Percentiles rank a stretch among this genome's conserved stretches.
phyloP scores from a whole-genome alignment of 2,329 filamentous ascomycete species.

The Gnomoniopsis smithogilvyi region DNA sequence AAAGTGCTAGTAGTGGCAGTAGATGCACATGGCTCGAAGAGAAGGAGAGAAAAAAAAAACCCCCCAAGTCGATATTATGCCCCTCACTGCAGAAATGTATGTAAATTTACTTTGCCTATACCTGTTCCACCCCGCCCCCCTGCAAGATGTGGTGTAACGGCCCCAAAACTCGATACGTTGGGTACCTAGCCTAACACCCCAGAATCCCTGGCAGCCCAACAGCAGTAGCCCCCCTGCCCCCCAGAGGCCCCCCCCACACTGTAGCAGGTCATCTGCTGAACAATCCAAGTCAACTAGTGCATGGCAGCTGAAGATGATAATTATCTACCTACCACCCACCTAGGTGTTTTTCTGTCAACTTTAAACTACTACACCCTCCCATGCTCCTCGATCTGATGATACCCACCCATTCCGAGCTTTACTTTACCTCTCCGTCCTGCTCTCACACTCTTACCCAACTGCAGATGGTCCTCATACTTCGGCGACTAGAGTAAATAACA shows the following conservation, averaged over 20 bases:
- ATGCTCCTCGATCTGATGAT: not conserved
- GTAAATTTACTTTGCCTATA: not conserved
- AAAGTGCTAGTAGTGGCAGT: not conserved
- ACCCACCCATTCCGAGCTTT: not conserved
- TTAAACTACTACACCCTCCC: not conserved
- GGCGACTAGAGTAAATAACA: not conserved
- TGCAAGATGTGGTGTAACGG: not conserved
- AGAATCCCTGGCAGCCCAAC: not conserved
- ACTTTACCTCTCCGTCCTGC: not conserved
- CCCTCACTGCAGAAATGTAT: not conserved
- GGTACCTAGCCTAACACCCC: not conserved
- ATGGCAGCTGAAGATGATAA: too few relatives aligned
- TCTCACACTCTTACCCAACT: not conserved
- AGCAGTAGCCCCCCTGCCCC: not conserved
- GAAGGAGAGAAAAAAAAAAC: not conserved
- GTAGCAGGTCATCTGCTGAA: too few relatives aligned
- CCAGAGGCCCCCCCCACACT: not conserved
- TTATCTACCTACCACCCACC: too few relatives aligned
- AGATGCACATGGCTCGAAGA: not conserved
- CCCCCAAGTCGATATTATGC: not conserved
- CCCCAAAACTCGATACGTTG: not conserved
- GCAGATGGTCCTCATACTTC: not conserved
- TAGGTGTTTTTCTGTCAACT: too few relatives aligned
- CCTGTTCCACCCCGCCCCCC: not conserved
- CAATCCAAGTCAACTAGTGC: too few relatives aligned